These are phyloP conservation scores for Gaertneriomyces sp. DNA, from an alignment of 192 early-diverging fungal species.

Conservation along the genomic window DNA sequence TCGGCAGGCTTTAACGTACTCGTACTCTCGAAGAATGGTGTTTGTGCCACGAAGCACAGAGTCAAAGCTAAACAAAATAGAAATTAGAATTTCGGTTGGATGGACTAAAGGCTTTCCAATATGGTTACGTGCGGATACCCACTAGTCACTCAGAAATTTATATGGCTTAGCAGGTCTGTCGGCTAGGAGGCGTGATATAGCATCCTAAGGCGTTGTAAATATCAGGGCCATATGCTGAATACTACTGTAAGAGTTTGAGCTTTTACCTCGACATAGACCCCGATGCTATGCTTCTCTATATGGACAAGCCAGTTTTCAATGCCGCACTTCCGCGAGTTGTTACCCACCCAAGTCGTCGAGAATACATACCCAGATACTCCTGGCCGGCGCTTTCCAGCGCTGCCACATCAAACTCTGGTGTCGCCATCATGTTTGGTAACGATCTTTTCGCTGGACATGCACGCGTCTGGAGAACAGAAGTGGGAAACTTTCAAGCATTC, in stretches of 20 bases:
- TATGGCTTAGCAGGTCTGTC: constrained; percentile 28
- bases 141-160: constrained; percentile 26
- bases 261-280: constrained; percentile 25
- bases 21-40: constrained; percentile 29
- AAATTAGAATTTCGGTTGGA: not conserved
- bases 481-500: no score
- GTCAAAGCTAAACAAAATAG: constrained; percentile 18
- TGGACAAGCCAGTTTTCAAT: no score
- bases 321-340: no score
- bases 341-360: no score
- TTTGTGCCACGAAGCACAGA: constrained; percentile 31
- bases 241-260: not conserved
- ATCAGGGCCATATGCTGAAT: no score
- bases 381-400: no score
- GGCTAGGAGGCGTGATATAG: constrained; percentile 18
- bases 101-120: not conserved
- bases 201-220: constrained; percentile 12
- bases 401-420: no score
- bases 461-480: no score
- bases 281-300: constrained; percentile 27
- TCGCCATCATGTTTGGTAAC: no score
- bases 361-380: no score
- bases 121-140: not conserved
- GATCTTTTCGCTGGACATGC: no score
- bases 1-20: constrained; percentile 27